Evolutionary conservation across 441 rosid genomes (phyloP), one percentile per base, ranked within the genome.

Genomic region (Mallotus repandus): DNA sequence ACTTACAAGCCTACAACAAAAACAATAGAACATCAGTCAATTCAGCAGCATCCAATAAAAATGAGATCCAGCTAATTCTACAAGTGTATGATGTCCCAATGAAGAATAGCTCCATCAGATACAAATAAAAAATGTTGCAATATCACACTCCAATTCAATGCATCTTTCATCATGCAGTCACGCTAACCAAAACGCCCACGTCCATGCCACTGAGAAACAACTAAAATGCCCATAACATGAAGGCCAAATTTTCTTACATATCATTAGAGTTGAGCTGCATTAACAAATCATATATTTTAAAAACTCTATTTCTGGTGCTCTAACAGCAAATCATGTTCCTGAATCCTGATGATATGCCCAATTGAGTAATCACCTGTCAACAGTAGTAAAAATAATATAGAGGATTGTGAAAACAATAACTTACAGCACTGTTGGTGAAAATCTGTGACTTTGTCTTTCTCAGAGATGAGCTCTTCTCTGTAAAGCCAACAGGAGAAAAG

Each of bases 381-480:
- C 14, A 8, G 6, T 49, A 0, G 11, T 59, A 21, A 58, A 54
- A 38, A 2, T 29, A 53, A 61, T 10, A 19, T 35, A 50, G 19
- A 38, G 41, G 68, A 68, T 1, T 48, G 12, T 38, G 53, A 48
- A 64, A 52, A 38, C 45, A 75, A 35, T 45, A 71, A 69, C 97
- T 88, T 86, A 96, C 99, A 79, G 96, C 86, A 67, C 97, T 89
- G 68, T 96, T 96, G 32, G 97, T 91, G 84, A 91, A 96, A 79
- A 91, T 89, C 80, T 90, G 97, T 5, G 97, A 91, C 81, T 96
- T 93, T 16, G 91, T 88, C 87, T 85, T 91, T 60, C 99, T 88
- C 90, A 96, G 86, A 70, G 88, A 74, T 63, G 85, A 82, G 84
- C 96, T 93, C 61, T 81, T 92, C 76, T 81, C 97, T 96, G 87